Evolutionary conservation across 1,284 basidiomycete genomes (phyloP), one percentile per base, ranked within the genome.

Genomic region (Sporisorium scitamineum): DNA sequence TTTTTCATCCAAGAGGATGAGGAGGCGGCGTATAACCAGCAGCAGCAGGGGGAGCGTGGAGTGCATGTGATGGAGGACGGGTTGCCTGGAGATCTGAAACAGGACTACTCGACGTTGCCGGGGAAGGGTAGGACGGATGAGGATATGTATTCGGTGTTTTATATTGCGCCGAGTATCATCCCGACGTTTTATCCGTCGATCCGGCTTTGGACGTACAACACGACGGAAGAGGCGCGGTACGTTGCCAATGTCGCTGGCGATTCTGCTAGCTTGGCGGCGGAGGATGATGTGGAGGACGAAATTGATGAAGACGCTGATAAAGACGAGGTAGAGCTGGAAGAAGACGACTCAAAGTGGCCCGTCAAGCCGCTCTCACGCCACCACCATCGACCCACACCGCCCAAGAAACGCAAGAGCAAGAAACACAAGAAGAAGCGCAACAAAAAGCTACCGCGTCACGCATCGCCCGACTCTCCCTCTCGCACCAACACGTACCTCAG

Each of bases 111-210:
- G 37, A 73, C 77, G 7, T 48, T 85, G 13, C 83, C 83, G 3
- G 78, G 76, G 5, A 66, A 71, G 20, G 75, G 71, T 11, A 68
- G 78, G 32, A 79, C 82, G 0, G 73, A 84, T 48, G 62, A 80
- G 60, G 76, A 80, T 45, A 75, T 66, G 52, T 85, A 83, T 54
- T 62, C 68, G 56, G 54, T 73, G 47, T 82, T 82, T 34, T 81
- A 76, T 61, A 73, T 78, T 5, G 76, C 78, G 29, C 81, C 82
- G 2, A 79, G 76, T 47, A 90, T 95, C 31, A 92, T 96, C 60
- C 94, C 94, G n/a, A 94, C 94, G 54, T 96, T 93, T 85, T 86
- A 93, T 50, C 94, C 95, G 2, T 89, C 91, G 11, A 90, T 95
- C 76, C 88, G 94, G 70, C 88, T 96, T 3, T 96, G 91, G 87